These are phyloP conservation scores for Chytriomyces hyalinus DNA, from an alignment of 192 early-diverging fungal genomes.

Conservation along the genomic window DNA sequence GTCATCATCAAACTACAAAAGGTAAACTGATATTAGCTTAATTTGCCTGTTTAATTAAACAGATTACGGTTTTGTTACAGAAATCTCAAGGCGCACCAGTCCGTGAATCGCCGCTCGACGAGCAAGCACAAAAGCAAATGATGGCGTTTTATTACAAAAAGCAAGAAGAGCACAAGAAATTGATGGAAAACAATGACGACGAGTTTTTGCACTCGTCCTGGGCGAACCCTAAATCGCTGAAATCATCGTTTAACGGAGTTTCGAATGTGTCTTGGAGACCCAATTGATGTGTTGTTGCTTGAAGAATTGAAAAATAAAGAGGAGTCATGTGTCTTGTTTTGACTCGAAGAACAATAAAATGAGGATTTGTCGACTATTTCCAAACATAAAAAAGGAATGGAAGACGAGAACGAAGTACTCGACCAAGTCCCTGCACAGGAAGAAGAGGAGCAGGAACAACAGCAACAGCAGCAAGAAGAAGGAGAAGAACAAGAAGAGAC, in stretches of 20 bases:
- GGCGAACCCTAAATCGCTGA: slow-evolving; percentile 64
- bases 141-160: slow-evolving; percentile 70
- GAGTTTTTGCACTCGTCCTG: slow-evolving; percentile 59
- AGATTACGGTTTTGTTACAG: slow-evolving; percentile 28
- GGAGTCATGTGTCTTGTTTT: too few species aligned
- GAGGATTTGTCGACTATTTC: too few species aligned
- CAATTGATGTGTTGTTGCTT: background rate
- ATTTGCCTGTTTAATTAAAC: background rate
- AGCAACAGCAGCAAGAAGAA: too few species aligned
- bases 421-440: too few species aligned
- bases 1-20: slow-evolving; percentile 62
- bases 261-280: slow-evolving; percentile 49
- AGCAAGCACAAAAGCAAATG: slow-evolving; percentile 60
- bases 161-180: slow-evolving; percentile 64
- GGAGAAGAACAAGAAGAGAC: too few species aligned
- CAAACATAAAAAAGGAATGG: too few species aligned
- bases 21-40: slow-evolving; percentile 36
- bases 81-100: slow-evolving; percentile 60
- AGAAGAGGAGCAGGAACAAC: too few species aligned
- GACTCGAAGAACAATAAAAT: too few species aligned
- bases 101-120: slow-evolving; percentile 56
- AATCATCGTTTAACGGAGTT: slow-evolving; percentile 54
- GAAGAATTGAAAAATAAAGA: background rate
- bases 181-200: slow-evolving; percentile 65
- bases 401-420: too few species aligned